A percentile compares a stretch with the other conserved stretches of the same genome.
Evolutionary conservation across 495 filamentous ascomycete genomes (phyloP).

Genomic region (Hyphodiscus hymeniophilus): DNA sequence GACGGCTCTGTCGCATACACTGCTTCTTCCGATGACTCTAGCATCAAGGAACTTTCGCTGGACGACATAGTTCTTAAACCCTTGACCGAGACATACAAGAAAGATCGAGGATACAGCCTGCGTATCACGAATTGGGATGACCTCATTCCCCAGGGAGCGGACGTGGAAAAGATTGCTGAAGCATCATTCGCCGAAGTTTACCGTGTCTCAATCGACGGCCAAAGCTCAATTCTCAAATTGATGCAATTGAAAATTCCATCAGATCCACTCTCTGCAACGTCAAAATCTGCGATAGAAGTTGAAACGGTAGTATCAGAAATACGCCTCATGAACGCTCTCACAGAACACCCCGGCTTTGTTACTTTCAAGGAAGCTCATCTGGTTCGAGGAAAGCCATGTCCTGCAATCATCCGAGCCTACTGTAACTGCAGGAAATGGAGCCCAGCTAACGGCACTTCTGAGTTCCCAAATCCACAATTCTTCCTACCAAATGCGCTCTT

Average conservation of each 20-base stretch:
- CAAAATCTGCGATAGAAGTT: slow-evolving; percentile 30
- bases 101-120: not conserved
- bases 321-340: slow-evolving; percentile 65
- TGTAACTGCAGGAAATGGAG: not conserved
- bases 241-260: slow-evolving; percentile 38
- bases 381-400: slow-evolving; percentile 59
- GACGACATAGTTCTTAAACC: not conserved
- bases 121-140: slow-evolving; percentile 33
- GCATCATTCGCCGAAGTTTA: slow-evolving; percentile 64
- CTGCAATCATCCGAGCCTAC: slow-evolving; percentile 54
- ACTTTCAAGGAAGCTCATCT: slow-evolving; percentile 74
- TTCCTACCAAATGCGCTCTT: slow-evolving; percentile 66
- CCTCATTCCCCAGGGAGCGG: slow-evolving; percentile 37
- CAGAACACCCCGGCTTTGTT: slow-evolving; percentile 82
- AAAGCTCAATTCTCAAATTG: slow-evolving; percentile 44
- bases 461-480: slow-evolving; percentile 28
- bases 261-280: slow-evolving; percentile 18
- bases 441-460: slow-evolving; percentile 7
- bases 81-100: slow-evolving; percentile 1
- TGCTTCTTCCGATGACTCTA: not conserved
- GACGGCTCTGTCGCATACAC: not conserved
- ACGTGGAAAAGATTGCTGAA: slow-evolving; percentile 57
- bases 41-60: too few species aligned
- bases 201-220: slow-evolving; percentile 40
- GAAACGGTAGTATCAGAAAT: slow-evolving; percentile 58